Percentiles rank a stretch among this genome's conserved stretches.
These are phyloP conservation scores for Blastocystis sp. DNA, from an alignment of 352 stramenopile species.

Conservation along the genomic window DNA sequence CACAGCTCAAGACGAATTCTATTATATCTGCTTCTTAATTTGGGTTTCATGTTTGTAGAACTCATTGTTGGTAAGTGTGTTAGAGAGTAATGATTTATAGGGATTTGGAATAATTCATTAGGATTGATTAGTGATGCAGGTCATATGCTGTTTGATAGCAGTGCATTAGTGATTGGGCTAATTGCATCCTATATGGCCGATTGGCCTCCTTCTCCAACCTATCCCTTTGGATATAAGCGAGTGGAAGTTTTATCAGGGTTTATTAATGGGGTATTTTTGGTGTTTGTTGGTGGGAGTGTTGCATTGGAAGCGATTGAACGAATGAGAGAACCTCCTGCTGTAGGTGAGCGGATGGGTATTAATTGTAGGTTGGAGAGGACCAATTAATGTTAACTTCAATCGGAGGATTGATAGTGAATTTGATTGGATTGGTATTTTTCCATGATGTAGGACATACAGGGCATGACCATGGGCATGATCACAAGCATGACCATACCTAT, in stretches of 20 bases:
- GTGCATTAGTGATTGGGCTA: conserved; percentile 79
- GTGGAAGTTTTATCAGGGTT: conserved; percentile 84
- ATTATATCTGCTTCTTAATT: conserved; percentile 81
- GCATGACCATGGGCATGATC: conserved; percentile 76
- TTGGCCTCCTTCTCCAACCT: conserved; percentile 75
- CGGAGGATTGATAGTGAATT: conserved; percentile 80
- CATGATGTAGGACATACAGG: conserved; percentile 81
- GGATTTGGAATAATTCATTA: conserved; percentile 80
- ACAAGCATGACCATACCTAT: too few species aligned
- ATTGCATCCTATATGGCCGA: conserved; percentile 79
- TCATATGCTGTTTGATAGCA: conserved; percentile 85
- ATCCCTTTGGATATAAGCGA: conserved; percentile 81
- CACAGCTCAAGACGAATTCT: conserved; percentile 77
- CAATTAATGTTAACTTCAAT: conserved; percentile 82
- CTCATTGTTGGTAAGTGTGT: conserved; percentile 73
- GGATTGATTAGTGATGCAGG: conserved; percentile 81
- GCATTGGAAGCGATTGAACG: conserved; percentile 78
- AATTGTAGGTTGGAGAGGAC: too few species aligned
- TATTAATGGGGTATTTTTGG: conserved; percentile 80
- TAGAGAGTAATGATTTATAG: neutral
- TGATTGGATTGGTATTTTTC: conserved; percentile 86
- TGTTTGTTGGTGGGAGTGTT: conserved; percentile 79
- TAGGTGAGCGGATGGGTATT: too few species aligned
- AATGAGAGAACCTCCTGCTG: conserved; percentile 77
- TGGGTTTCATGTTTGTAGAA: conserved; percentile 83